Conservation (phyloP, 169 alveolate species). For the Eimeria acervulina region DNA sequence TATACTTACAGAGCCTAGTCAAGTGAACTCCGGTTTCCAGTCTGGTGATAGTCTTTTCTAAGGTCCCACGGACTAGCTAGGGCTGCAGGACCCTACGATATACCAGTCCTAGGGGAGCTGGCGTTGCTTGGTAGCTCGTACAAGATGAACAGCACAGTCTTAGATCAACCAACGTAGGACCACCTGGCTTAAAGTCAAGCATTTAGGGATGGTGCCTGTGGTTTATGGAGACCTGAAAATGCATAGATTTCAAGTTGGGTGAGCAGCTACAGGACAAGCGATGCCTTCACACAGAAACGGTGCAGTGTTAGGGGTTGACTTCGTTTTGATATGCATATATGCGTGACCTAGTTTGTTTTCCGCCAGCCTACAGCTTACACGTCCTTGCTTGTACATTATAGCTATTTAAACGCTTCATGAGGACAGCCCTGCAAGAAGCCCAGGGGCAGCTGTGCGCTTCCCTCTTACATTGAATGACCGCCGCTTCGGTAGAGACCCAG, state of each 20-base stretch:
- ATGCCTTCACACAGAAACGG: background rate
- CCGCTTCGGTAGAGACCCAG: background rate
- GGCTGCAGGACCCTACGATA: background rate
- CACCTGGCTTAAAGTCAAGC: background rate
- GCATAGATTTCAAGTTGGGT: background rate
- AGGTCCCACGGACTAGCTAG: background rate
- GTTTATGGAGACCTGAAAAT: background rate
- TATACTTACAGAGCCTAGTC: background rate
- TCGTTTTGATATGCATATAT: background rate
- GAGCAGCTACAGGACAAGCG: background rate
- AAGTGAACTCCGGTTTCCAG: background rate
- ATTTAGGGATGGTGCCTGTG: background rate
- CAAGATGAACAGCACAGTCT: background rate
- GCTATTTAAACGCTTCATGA: background rate
- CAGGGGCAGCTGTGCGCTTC: background rate
- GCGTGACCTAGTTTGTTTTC: background rate
- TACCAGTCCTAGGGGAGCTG: background rate
- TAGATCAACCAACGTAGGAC: background rate
- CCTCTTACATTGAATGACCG: background rate
- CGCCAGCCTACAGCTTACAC: background rate
- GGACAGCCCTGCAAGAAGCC: background rate
- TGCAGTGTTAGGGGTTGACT: background rate
- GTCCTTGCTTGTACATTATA: background rate
- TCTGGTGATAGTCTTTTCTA: background rate
- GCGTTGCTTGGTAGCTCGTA: background rate